These are phyloP conservation scores for Heliamphora exappendiculata DNA, from an alignment of 148 eudicot species.

Conservation along the genomic window DNA sequence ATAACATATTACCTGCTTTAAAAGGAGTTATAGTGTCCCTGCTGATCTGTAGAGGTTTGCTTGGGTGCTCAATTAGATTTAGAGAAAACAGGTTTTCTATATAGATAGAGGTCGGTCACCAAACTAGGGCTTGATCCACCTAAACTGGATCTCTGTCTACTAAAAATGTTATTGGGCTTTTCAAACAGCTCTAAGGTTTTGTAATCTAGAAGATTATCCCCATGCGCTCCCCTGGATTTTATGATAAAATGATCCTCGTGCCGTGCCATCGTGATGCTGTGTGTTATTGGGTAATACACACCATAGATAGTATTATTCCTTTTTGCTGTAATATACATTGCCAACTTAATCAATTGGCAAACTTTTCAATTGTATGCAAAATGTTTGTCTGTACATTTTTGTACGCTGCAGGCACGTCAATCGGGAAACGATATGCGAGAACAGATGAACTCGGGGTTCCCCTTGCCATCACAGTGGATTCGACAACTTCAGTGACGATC, in stretches of 20 bases:
- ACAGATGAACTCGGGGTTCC: constrained; percentile 29
- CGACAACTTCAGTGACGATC: constrained; percentile 20
- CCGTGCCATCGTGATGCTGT: neutral
- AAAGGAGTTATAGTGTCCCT: neutral
- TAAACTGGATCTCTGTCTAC: neutral
- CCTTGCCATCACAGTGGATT: constrained; percentile 26
- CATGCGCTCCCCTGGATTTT: neutral
- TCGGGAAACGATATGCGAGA: constrained; percentile 25
- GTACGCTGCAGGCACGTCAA: constrained; percentile 16
- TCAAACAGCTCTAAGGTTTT: neutral
- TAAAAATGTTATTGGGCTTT: neutral
- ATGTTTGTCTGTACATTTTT: neutral
- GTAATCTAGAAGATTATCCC: neutral
- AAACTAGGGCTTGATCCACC: neutral
- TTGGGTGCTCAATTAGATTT: neutral
- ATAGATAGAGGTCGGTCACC: neutral
- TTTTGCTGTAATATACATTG: neutral
- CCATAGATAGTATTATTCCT: neutral
- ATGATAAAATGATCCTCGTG: neutral
- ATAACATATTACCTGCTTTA: neutral
- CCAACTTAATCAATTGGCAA: neutral
- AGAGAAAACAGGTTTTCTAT: neutral
- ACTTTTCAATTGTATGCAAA: neutral
- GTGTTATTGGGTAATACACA: too few species aligned
- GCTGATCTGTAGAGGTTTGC: neutral